phyloP scores from a whole-genome alignment of 495 filamentous ascomycete genomes.

The Xylaria telfairii region DNA sequence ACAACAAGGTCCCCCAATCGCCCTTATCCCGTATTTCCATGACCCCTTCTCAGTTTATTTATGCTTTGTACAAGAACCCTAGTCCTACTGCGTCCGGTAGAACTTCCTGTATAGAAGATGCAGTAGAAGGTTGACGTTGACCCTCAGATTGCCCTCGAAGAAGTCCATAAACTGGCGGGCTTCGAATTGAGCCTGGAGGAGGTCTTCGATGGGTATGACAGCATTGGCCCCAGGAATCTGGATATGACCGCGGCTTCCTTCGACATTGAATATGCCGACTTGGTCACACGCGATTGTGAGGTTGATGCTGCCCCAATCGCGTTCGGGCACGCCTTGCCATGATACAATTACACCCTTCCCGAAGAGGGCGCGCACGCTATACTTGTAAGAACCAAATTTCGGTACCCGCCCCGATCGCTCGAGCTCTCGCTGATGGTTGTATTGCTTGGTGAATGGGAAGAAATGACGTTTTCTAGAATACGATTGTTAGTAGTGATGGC shows the following conservation, averaged over 20 bases:
- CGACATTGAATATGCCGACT: conserved; percentile 91
- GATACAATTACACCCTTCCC: conserved; percentile 93
- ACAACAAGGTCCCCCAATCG: conserved; percentile 25
- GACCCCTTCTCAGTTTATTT: background rate
- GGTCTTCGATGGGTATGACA: conserved; percentile 87
- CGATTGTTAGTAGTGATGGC: conserved; percentile 17
- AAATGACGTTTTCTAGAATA: conserved; percentile 79
- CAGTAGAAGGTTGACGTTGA: conserved; percentile 95
- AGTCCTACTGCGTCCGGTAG: conserved; percentile 74
- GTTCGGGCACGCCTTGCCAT: conserved; percentile 83
- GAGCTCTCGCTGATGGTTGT: conserved; percentile 96
- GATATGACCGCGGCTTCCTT: conserved; percentile 90
- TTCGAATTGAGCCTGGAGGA: conserved; percentile 96
- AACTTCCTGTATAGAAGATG: conserved; percentile 98
- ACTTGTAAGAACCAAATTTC: conserved; percentile 97
- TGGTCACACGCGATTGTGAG: conserved; percentile 93
- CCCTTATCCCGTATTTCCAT: conserved; percentile 10
- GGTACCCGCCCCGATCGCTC: conserved; percentile 88
- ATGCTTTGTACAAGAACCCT: background rate
- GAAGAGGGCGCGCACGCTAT: conserved; percentile 83
- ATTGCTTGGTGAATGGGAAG: conserved; percentile 99
- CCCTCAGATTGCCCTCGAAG: conserved; percentile 83
- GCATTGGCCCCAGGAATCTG: conserved; percentile 95
- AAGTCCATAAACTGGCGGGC: conserved; percentile 93
- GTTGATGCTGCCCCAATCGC: conserved; percentile 90